Evolutionary conservation across 2,329 filamentous ascomycete species (phyloP), one percentile per base, ranked within the genome.

Genomic region (Pseudocercospora macadamiae): DNA sequence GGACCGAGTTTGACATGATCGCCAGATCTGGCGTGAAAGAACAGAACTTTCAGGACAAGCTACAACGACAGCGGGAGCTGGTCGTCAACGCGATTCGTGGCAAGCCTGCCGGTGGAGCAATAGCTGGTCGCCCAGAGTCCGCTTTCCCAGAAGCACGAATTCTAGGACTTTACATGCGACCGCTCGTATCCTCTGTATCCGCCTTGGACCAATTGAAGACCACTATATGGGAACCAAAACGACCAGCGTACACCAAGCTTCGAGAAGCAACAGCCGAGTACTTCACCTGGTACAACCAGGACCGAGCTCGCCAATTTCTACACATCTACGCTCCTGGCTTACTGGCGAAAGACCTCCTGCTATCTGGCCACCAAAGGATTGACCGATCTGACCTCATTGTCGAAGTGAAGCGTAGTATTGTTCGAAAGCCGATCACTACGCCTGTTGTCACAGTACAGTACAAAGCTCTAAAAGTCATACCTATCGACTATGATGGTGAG

Each of bases 401-500:
- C 21, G 14, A 2, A 8, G 19, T 10, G 1, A 47, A 47, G 23
- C n/a, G n/a, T n/a, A n/a, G n/a, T n/a, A n/a, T n/a, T n/a, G 5
- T 7, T 18, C 5, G 16, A 12, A 30, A 28, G 51, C 32, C 19
- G 28, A 23, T 16, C 5, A 18, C 14, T 18, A 19, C 9, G 18
- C 16, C 3, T 18, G 12, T 19, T 12, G 30, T 23, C 19, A 55
- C 32, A n/a, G 26, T 48, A 3, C 26, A n/a, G 25, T 48, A 28
- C 39, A 55, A 47, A 9, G 23, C 52, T 12, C 53, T 49, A 3
- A 21, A 36, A 12, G 18, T 55, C 12, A 26, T 45, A 18, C 53
- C 53, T 2, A 55, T 55, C 32, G 39, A 55, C 19, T 49, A 55
- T 23, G 39, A 55, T 28, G 28, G 18, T 12, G 53, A 55, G 44